Evolutionary conservation across 345 rosid genomes (phyloP).

Genomic region (Adansonia digitata): DNA sequence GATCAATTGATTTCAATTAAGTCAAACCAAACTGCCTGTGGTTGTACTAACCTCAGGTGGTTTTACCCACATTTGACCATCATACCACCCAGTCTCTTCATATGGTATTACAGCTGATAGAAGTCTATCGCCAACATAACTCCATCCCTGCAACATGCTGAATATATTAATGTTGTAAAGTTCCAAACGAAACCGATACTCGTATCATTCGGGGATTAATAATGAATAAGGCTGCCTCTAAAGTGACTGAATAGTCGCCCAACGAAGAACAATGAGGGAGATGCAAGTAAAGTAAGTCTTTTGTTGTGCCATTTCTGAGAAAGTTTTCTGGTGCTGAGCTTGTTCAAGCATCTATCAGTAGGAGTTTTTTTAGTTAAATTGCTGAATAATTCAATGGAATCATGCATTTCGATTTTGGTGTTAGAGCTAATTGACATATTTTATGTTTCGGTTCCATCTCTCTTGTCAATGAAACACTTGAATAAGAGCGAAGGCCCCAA

Average conservation of each 20-base stretch:
- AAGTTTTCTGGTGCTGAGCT: no score
- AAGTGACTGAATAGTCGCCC: neutral
- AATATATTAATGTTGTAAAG: neutral
- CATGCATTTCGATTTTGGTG: no score
- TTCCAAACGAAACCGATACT: no score
- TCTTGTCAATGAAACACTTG: neutral
- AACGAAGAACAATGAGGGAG: neutral
- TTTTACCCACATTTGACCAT: slow-evolving; percentile 97
- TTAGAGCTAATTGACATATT: no score
- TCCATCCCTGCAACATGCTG: slow-evolving; percentile 72
- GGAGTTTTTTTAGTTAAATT: no score
- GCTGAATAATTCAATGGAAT: no score
- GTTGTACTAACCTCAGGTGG: slow-evolving; percentile 75
- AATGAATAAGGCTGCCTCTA: neutral
- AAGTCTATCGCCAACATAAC: slow-evolving; percentile 91
- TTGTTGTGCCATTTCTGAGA: no score
- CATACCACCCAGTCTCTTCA: slow-evolving; percentile 99
- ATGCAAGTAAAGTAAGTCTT: no score
- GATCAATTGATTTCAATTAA: neutral
- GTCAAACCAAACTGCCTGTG: neutral
- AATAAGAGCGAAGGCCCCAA: neutral
- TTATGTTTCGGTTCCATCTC: no score
- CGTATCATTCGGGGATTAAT: no score
- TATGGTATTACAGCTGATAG: slow-evolving; percentile 91
- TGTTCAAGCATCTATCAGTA: no score